Base-by-base conservation (phyloP, 345 rosid species). In the Chamaenerion angustifolium region DNA sequence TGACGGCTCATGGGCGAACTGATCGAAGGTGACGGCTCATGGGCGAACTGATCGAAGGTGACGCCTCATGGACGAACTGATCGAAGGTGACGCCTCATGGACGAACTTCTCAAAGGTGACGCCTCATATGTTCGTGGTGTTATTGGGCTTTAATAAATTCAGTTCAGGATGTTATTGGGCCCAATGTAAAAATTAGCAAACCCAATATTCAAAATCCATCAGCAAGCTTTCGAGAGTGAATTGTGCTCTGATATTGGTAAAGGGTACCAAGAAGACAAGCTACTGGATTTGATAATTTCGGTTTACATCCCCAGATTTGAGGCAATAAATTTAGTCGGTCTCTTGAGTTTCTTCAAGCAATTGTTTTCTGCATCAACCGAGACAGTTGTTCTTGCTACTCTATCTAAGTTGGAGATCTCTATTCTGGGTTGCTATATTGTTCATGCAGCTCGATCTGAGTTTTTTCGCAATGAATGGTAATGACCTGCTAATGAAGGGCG, bases 181-280 rank as follows among this genome's bases (percentile, higher is more conserved):
- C n/a, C n/a, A n/a, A n/a, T n/a, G n/a, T n/a, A n/a, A n/a, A n/a
- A n/a, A n/a, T n/a, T n/a, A n/a, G n/a, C n/a, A n/a, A n/a, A n/a
- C n/a, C n/a, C n/a, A n/a, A n/a, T n/a, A n/a, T n/a, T n/a, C n/a
- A n/a, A n/a, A n/a, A n/a, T n/a, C n/a, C n/a, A n/a, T n/a, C n/a
- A n/a, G 40, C 89, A 74, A 64, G 75, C 82, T 46, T 74, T 78
- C 45, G 80, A 82, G 63, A 65, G 46, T 8, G 89, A 82, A 48
- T 56, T 74, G 41, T 51, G 72, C 52, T 74, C 81, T 1, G 89
- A 82, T 64, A 70, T 82, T 18, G 82, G 82, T n/a, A 68, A 70
- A 68, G 78, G 64, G 23, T 82, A 76, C 61, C 78, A 78, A 55
- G 77, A 74, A 44, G 75, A 71, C 53, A 78, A 76, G 70, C 45